Percentiles rank a stretch among this genome's conserved stretches.
Evolutionary conservation across 805 yeast genomes (phyloP).

Genomic region (Kodamaea lidongshanica): DNA sequence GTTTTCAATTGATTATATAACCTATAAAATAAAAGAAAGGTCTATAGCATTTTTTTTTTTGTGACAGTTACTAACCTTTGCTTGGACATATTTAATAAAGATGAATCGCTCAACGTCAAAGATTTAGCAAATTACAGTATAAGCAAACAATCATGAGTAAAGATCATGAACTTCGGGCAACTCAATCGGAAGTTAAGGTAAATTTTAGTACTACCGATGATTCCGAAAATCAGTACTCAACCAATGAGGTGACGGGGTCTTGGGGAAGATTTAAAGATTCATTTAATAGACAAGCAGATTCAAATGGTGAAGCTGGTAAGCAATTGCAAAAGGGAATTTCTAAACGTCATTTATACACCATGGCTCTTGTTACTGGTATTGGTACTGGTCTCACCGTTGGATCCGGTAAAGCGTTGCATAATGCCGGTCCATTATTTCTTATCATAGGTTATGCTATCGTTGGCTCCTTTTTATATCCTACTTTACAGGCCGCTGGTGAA

Average conservation of each 20-base stretch:
- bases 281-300: conserved; percentile 15
- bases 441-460: conserved; percentile 29
- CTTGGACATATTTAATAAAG: too few relatives aligned
- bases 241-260: conserved; percentile 9
- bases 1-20: too few relatives aligned
- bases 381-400: conserved; percentile 42
- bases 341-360: conserved; percentile 34
- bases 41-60: too few relatives aligned
- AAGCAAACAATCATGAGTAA: conserved; percentile 5
- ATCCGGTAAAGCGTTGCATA: conserved; percentile 29
- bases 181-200: conserved; percentile 14
- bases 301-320: conserved; percentile 16
- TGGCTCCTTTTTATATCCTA: conserved; percentile 31
- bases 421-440: conserved; percentile 34
- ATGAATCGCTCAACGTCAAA: too few relatives aligned
- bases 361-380: conserved; percentile 34
- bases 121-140: too few relatives aligned
- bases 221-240: conserved; percentile 11
- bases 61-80: too few relatives aligned
- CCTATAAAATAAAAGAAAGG: too few relatives aligned
- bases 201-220: conserved; percentile 10
- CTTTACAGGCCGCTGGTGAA: conserved; percentile 39
- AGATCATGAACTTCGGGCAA: conserved; percentile 14
- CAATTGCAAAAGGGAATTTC: conserved; percentile 27
- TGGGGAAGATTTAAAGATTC: conserved; percentile 28